A percentile compares a stretch with the other conserved stretches of the same genome.
Conservation (phyloP, 1,284 basidiomycete species). For the Athelia psychrophila region DNA sequence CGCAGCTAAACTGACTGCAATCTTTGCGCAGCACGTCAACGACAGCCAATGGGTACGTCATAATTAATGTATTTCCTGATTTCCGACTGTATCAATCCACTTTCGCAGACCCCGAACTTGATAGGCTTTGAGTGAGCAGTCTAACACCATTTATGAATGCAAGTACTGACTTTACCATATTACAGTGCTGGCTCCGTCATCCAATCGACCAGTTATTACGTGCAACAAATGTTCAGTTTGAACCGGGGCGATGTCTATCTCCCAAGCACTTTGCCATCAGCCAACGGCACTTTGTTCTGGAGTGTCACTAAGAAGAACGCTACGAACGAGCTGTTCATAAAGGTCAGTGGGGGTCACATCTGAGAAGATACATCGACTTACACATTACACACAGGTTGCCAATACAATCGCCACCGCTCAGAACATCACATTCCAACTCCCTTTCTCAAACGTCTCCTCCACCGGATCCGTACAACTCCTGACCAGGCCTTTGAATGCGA, state of each 20-base stretch:
- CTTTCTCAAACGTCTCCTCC: constrained; percentile 45
- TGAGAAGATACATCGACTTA: neutral
- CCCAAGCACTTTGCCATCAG: constrained; percentile 55
- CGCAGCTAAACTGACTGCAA: neutral
- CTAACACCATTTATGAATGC: neutral
- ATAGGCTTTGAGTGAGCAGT: constrained; percentile 58
- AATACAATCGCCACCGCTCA: constrained; percentile 44
- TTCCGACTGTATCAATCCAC: constrained; percentile 1
- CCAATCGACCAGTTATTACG: constrained; percentile 62
- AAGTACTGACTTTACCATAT: neutral
- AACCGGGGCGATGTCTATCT: constrained; percentile 62
- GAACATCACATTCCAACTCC: constrained; percentile 49
- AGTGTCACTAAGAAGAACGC: constrained; percentile 49
- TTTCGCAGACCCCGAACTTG: constrained; percentile 60
- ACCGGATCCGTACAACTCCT: constrained; percentile 45
- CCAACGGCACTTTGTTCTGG: constrained; percentile 54
- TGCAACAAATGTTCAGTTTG: constrained; percentile 63
- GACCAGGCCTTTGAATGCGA: constrained; percentile 42
- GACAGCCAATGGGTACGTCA: constrained; percentile 61
- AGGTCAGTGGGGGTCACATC: constrained; percentile 31
- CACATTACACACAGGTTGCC: constrained; percentile 38
- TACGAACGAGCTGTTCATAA: constrained; percentile 50
- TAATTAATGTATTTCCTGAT: no score
- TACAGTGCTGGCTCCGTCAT: constrained; percentile 50
- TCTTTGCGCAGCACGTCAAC: constrained; percentile 42